Percentiles rank a stretch among this genome's conserved stretches.
phyloP scores from a whole-genome alignment of 805 yeast species.

The Myxozyma neglecta region DNA sequence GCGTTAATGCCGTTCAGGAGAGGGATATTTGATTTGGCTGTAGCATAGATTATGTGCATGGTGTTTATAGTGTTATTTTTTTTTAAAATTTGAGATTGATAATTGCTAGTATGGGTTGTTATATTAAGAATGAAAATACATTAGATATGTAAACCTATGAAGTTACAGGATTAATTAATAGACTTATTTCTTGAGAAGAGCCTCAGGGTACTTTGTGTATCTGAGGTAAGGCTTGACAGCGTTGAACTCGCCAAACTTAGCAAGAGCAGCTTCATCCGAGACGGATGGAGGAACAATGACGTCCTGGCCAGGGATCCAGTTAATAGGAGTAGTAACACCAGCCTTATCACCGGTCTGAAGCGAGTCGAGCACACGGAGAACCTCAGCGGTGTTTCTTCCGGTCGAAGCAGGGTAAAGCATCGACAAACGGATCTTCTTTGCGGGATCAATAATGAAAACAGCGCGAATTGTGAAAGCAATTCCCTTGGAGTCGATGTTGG shows the following conservation, averaged over 20 bases:
- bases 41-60: not conserved
- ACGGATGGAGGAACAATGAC: slow-evolving; percentile 90
- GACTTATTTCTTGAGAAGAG: slow-evolving; percentile 18
- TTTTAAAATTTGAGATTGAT: too few relatives aligned
- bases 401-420: slow-evolving; percentile 91
- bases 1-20: too few relatives aligned
- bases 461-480: slow-evolving; percentile 89
- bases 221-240: slow-evolving; percentile 66
- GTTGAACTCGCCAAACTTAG: slow-evolving; percentile 81
- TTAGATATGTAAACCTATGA: not conserved
- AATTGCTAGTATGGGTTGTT: too few relatives aligned
- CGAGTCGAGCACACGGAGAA: slow-evolving; percentile 86
- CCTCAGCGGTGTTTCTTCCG: slow-evolving; percentile 94
- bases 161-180: not conserved
- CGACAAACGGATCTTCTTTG: slow-evolving; percentile 83
- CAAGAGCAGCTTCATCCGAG: slow-evolving; percentile 72
- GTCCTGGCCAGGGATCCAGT: slow-evolving; percentile 88
- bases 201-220: slow-evolving; percentile 36
- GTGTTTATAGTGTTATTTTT: not conserved
- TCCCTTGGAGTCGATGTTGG: slow-evolving; percentile 70
- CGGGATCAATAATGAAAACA: slow-evolving; percentile 88
- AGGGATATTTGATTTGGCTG: too few relatives aligned
- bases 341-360: slow-evolving; percentile 82
- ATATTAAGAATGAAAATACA: too few relatives aligned
- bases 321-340: slow-evolving; percentile 89